Evolutionary conservation across 306 rosid species (phyloP).

Genomic region (Phaseolus lunatus): DNA sequence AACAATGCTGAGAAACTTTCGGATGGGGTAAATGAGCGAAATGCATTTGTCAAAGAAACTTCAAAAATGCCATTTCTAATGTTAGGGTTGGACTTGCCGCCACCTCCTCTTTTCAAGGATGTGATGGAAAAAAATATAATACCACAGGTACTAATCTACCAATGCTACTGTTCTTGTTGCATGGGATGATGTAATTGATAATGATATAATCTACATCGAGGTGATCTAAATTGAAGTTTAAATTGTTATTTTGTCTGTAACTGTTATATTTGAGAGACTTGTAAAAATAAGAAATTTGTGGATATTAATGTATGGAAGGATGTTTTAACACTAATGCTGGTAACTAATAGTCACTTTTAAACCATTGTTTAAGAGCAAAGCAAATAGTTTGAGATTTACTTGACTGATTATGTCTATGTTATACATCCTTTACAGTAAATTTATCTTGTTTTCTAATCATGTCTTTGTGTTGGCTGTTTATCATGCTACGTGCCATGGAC

Average conservation of each 20-base stretch:
- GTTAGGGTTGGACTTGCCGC: constrained; percentile 98
- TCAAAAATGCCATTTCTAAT: constrained; percentile 90
- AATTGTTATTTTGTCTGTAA: constrained; percentile 29
- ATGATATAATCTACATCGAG: background rate
- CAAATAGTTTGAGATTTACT: background rate
- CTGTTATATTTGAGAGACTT: constrained; percentile 1
- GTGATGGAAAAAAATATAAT: constrained; percentile 98
- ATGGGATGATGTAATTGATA: constrained; percentile 16
- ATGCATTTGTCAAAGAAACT: constrained; percentile 59
- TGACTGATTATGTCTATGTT: background rate
- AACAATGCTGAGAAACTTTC: constrained; percentile 48
- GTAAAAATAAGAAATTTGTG: constrained; percentile 8
- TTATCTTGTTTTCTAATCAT: background rate
- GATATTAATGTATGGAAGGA: background rate
- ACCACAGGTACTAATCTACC: constrained; percentile 75
- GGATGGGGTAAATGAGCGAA: constrained; percentile 60
- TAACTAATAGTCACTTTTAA: background rate
- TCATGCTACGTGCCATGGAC: background rate
- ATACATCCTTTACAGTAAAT: background rate
- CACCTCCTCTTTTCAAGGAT: constrained; percentile 97
- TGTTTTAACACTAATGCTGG: constrained; percentile 11
- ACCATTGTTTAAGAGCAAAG: constrained; percentile 10
- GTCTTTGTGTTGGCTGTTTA: background rate
- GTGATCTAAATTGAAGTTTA: constrained; percentile 25
- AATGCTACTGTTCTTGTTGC: constrained; percentile 24